Conservation (phyloP, 352 stramenopile genomes). For the Phytophthora brassicae region DNA sequence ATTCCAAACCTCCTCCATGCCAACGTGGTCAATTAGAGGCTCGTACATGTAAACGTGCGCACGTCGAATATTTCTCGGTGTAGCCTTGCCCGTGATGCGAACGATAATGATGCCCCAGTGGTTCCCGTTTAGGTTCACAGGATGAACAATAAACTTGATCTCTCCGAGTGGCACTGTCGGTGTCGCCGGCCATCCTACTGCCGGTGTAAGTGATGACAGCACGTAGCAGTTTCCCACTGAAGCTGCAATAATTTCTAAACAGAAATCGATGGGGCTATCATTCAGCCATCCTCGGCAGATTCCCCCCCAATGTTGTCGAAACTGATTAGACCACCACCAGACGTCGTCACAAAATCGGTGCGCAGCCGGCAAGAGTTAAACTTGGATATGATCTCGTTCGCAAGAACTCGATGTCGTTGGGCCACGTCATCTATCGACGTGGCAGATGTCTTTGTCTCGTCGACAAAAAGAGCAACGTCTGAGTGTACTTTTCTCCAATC, state of each 20-base stretch:
- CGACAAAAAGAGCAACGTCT: not conserved
- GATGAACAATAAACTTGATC: constrained; percentile 8
- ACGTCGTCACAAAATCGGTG: constrained; percentile 1
- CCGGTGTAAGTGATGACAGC: not conserved
- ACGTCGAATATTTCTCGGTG: too few relatives aligned
- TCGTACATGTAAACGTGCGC: constrained; percentile 11
- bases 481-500: constrained; percentile 6
- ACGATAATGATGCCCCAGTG: constrained; percentile 12
- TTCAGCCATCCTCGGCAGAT: constrained; percentile 1
- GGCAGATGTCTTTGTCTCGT: not conserved
- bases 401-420: not conserved
- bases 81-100: too few relatives aligned
- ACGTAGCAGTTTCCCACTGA: not conserved
- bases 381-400: constrained; percentile 7
- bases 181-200: too few relatives aligned
- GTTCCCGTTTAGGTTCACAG: too few relatives aligned
- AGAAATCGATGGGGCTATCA: too few relatives aligned
- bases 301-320: constrained; percentile 14
- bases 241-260: not conserved
- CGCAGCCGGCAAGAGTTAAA: constrained; percentile 3
- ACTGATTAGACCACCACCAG: not conserved
- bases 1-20: constrained; percentile 4
- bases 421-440: not conserved
- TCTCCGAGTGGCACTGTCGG: too few relatives aligned
- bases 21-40: not conserved